A percentile compares a stretch with the other conserved stretches of the same genome.
Evolutionary conservation across 2,329 filamentous ascomycete species (phyloP).

Genomic region (Aspergillus amoenus): DNA sequence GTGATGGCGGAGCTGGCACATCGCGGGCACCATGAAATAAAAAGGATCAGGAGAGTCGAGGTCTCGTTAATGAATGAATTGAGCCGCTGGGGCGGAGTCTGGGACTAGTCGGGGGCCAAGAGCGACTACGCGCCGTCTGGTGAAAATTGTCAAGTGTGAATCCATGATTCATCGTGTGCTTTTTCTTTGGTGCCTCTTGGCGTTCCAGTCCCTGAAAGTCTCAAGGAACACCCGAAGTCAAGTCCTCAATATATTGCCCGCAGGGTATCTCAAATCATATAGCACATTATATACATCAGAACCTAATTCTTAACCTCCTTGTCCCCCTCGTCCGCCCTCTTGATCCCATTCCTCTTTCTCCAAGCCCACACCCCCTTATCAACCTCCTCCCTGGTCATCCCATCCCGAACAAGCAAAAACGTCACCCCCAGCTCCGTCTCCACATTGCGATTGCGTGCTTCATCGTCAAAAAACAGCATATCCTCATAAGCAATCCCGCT

Average conservation of each 20-base stretch:
- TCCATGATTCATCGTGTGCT: neutral
- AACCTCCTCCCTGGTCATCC: slow-evolving; percentile 72
- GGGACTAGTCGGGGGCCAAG: neutral
- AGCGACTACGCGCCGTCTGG: neutral
- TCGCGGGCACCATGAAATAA: neutral
- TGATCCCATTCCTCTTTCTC: slow-evolving; percentile 67
- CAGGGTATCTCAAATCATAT: neutral
- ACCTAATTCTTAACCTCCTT: slow-evolving; percentile 3
- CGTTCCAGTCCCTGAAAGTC: too few species aligned
- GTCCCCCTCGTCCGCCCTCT: slow-evolving; percentile 17
- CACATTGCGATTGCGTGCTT: slow-evolving; percentile 81
- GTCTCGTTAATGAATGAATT: neutral
- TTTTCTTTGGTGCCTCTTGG: too few species aligned
- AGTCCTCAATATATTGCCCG: neutral
- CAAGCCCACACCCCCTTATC: slow-evolving; percentile 78
- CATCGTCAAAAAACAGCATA: slow-evolving; percentile 96
- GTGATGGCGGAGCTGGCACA: neutral
- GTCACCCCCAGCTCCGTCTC: slow-evolving; percentile 71
- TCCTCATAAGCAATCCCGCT: slow-evolving; percentile 73
- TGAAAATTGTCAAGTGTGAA: neutral
- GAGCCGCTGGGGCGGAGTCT: neutral
- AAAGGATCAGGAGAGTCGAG: neutral
- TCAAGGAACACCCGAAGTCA: neutral
- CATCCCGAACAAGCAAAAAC: slow-evolving; percentile 79
- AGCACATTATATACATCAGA: neutral